These are phyloP conservation scores for Leptodontidium sp. DNA, from an alignment of 2,329 filamentous ascomycete species.

Conservation along the genomic window DNA sequence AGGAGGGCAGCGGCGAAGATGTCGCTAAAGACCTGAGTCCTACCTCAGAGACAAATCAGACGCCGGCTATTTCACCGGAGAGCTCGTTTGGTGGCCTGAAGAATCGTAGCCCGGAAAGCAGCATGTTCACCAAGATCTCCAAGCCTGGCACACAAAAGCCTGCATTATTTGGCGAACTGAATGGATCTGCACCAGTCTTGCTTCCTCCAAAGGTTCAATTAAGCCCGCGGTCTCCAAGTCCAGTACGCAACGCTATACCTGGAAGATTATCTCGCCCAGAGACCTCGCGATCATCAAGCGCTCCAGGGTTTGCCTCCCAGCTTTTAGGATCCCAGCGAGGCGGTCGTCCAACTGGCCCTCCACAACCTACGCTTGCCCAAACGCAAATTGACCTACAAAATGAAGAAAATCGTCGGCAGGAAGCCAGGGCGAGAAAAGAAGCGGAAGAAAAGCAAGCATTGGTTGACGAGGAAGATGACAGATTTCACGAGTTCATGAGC, in stretches of 20 bases:
- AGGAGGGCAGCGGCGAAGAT: slow-evolving; percentile 68
- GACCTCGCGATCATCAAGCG: slow-evolving; percentile 64
- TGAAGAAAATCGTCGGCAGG: slow-evolving; percentile 42
- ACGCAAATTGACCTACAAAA: slow-evolving; percentile 35
- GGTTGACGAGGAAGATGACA: slow-evolving; percentile 74
- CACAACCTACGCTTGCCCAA: slow-evolving; percentile 37
- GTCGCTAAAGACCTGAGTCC: slow-evolving; percentile 70
- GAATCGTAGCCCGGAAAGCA: slow-evolving; percentile 48
- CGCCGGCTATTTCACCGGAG: slow-evolving; percentile 62
- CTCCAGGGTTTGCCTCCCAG: slow-evolving; percentile 65
- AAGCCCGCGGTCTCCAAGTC: slow-evolving; percentile 78
- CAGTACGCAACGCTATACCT: slow-evolving; percentile 67
- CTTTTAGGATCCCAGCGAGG: slow-evolving; percentile 57
- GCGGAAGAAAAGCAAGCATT: slow-evolving; percentile 65
- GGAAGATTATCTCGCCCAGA: slow-evolving; percentile 58
- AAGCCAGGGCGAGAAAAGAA: slow-evolving; percentile 61
- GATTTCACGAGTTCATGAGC: slow-evolving; percentile 68
- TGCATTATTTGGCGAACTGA: slow-evolving; percentile 63
- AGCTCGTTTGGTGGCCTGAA: slow-evolving; percentile 64
- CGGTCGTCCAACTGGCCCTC: slow-evolving; percentile 53
- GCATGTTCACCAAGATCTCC: slow-evolving; percentile 54
- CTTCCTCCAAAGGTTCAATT: slow-evolving; percentile 57
- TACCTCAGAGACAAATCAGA: slow-evolving; percentile 54
- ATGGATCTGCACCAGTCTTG: slow-evolving; percentile 61
- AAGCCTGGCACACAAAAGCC: slow-evolving; percentile 54